Percentiles rank a stretch among this genome's conserved stretches.
phyloP scores from a whole-genome alignment of 1,139 yeast genomes.

The Suhomyces kunorum region DNA sequence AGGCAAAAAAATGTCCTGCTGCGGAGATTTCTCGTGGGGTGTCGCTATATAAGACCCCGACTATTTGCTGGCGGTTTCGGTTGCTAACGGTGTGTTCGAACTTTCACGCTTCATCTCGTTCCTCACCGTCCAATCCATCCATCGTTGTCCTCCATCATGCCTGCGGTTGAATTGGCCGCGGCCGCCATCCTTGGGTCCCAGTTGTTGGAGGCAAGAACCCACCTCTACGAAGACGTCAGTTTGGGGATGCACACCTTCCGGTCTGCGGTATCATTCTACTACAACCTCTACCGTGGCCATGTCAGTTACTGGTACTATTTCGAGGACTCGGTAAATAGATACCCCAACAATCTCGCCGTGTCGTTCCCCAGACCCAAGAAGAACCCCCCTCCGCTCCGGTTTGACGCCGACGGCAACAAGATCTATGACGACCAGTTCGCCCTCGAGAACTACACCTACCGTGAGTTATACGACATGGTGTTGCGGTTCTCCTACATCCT shows the following conservation, averaged over 20 bases:
- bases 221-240: constrained; percentile 55
- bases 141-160: constrained; percentile 21
- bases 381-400: constrained; percentile 31
- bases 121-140: neutral
- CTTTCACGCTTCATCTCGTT: too few species aligned
- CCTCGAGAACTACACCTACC: constrained; percentile 66
- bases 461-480: constrained; percentile 64
- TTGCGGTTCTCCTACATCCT: constrained; percentile 67
- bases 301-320: constrained; percentile 70
- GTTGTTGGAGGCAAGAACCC: constrained; percentile 53
- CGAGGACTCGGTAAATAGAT: constrained; percentile 49
- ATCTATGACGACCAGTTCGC: constrained; percentile 56
- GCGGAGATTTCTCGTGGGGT: too few species aligned
- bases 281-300: constrained; percentile 44
- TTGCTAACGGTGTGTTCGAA: too few species aligned
- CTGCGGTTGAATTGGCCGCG: constrained; percentile 44
- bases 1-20: too few species aligned
- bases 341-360: constrained; percentile 59
- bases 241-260: constrained; percentile 46
- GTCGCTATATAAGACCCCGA: neutral
- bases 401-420: constrained; percentile 36
- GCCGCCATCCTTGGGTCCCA: constrained; percentile 48
- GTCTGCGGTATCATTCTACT: constrained; percentile 44
- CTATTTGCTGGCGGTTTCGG: too few species aligned
- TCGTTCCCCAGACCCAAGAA: constrained; percentile 60